Base-by-base conservation (phyloP, 192 early-diverging fungal species). In the Coemansia asiatica region DNA sequence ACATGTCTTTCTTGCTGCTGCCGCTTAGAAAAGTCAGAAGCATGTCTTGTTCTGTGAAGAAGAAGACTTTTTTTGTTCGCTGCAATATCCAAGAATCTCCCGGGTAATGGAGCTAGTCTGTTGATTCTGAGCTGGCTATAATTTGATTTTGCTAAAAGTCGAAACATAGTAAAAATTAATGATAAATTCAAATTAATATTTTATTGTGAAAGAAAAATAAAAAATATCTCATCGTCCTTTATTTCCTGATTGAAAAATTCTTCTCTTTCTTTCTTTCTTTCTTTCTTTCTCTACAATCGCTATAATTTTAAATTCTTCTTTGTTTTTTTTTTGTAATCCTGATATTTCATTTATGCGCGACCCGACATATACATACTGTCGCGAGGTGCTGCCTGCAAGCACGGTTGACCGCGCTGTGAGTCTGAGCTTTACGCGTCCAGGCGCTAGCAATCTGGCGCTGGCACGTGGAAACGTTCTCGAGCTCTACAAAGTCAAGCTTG, bases 351-450 rank as follows among this genome's bases (percentile, higher is more conserved):
- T 26, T 36, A 80, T 80, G 78, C 72, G 69, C 57, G 79, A 82
- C 25, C 70, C 73, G 7, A 75, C 76, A 46, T 82, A 75, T 57
- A 73, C 79, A 29, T 82, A 76, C 65, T 76, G 79, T 26, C 79
- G 79, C 55, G 79, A 82, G 68, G 49, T 76, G 38, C 64, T 76
- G 31, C 70, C 79, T 15, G 63, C 79, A 8, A 82, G 79, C 58
- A 65, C 65, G 15, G 74, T 82, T 1, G 74, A 72, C 56, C 64
- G 56, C 35, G 74, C 74, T 12, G 65, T 64, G 31, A 69, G 74
- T 38, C 70, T 75, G 53, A 76, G 79, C 64, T 73, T 82, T 48
- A 82, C 74, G 9, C 63, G 62, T 25, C 40, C 67, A 4, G 71
- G 74, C 10, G 73, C 60, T 12, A 69, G 66, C 51, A 74, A 82